Conservation (phyloP, 2,329 filamentous ascomycete genomes). For the Lachnellula cervina region DNA sequence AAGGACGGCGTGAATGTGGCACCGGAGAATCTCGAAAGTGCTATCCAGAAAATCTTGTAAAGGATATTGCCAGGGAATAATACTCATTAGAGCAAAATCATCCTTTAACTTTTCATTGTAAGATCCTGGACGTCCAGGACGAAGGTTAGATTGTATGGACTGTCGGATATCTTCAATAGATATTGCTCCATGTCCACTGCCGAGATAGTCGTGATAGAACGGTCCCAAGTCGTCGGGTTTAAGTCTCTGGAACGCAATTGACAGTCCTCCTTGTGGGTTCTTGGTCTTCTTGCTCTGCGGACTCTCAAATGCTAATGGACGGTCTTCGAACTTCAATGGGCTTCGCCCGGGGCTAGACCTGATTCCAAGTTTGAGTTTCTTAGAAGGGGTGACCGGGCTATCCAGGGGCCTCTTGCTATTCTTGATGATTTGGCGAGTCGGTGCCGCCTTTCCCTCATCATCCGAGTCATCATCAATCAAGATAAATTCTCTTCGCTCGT, state of each 20-base stretch:
- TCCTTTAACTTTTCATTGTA: constrained; percentile 58
- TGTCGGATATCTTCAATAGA: constrained; percentile 41
- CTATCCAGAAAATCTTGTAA: constrained; percentile 40
- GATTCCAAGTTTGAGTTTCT: no score
- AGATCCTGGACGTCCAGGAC: constrained; percentile 53
- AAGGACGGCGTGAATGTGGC: constrained; percentile 26
- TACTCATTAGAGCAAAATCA: constrained; percentile 50
- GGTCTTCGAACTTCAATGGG: no score
- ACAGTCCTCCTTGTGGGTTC: neutral
- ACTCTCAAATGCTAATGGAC: neutral
- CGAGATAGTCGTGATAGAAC: constrained; percentile 7
- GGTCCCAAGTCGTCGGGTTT: constrained; percentile 4
- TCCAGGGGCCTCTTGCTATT: no score
- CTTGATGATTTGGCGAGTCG: no score
- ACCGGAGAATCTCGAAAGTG: constrained; percentile 44
- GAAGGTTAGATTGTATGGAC: constrained; percentile 50
- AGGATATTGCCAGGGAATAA: constrained; percentile 53
- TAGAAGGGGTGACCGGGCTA: no score
- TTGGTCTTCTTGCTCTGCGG: neutral
- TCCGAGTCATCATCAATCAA: constrained; percentile 9
- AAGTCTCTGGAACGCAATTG: neutral
- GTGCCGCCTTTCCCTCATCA: neutral
- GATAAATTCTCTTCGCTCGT: neutral
- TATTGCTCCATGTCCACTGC: constrained; percentile 4
- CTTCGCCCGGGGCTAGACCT: no score